Percentiles rank a stretch among this genome's conserved stretches.
Evolutionary conservation across 1,284 basidiomycete genomes (phyloP).

Genomic region (Microbotryomycetes sp.): DNA sequence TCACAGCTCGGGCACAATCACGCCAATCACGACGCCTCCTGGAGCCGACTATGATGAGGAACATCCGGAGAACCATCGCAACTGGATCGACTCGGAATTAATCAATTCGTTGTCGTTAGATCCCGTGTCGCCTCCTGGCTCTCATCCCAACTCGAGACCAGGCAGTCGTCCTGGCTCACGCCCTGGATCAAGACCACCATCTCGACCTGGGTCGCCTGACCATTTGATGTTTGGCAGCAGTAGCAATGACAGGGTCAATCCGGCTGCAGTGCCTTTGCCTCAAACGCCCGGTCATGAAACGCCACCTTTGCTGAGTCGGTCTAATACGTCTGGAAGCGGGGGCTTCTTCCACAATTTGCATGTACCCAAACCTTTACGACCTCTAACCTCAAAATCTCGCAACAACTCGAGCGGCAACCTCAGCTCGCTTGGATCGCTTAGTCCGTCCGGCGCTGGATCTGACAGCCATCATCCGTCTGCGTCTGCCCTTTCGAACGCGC

Average conservation of each 20-base stretch:
- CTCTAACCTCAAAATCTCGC: slow-evolving; percentile 33
- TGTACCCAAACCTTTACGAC: slow-evolving; percentile 37
- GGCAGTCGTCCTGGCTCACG: slow-evolving; percentile 19
- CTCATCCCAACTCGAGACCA: slow-evolving; percentile 17
- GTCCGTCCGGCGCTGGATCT: slow-evolving; percentile 5
- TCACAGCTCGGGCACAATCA: slow-evolving; percentile 20
- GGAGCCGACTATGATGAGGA: slow-evolving; percentile 18
- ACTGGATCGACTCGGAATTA: slow-evolving; percentile 75
- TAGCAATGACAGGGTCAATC: slow-evolving; percentile 20
- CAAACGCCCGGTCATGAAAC: neutral
- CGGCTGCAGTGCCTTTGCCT: neutral
- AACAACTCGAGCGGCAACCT: slow-evolving; percentile 13
- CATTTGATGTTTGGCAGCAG: neutral
- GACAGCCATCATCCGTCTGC: slow-evolving; percentile 24
- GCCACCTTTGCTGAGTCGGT: neutral
- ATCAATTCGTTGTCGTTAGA: slow-evolving; percentile 54
- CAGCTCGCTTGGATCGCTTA: slow-evolving; percentile 5
- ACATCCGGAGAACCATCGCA: slow-evolving; percentile 47
- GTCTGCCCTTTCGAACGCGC: slow-evolving; percentile 30
- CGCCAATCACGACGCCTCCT: slow-evolving; percentile 9
- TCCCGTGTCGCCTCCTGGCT: slow-evolving; percentile 14
- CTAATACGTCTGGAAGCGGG: slow-evolving; percentile 11
- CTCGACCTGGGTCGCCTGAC: slow-evolving; percentile 18
- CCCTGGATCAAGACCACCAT: slow-evolving; percentile 22
- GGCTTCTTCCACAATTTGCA: slow-evolving; percentile 34